Base-by-base conservation (phyloP, 2,329 filamentous ascomycete species). In the Paecilomyces formosus region DNA sequence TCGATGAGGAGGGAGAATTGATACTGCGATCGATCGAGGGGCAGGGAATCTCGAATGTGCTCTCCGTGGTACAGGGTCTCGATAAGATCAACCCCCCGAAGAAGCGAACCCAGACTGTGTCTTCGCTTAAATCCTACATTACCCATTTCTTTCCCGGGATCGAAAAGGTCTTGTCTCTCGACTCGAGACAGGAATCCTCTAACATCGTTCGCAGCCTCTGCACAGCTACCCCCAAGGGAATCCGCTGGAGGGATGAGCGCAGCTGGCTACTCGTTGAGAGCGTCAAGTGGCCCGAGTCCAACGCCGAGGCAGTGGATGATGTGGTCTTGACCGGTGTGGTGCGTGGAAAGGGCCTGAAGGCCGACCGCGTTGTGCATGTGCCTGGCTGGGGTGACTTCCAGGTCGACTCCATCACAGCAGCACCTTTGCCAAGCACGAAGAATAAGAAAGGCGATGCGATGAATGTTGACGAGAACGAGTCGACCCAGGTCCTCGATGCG, bases 331-430 rank as follows among this genome's bases (percentile, higher is more conserved):
- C 90, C 0, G 94, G 94, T 64, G 85, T 94, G 3, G 86, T 97
- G 28, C 84, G 94, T 68, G 94, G 94, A 33, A 90, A 86, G 69
- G 88, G 89, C 8, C 74, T 99, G 56, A 97, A 97, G 72, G 89
- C 91, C 3, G 92, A 99, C 72, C 85, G 94, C 59, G 79, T 99
- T 49, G 84, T 97, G 5, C 92, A 97, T 68, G 81, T 99, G 55
- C 92, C 92, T 49, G 92, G 96, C 62, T 97, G 91, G 89, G 94
- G 94, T 33, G 87, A 92, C 58, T 97, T 92, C 71, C 91, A 97
- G 75, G 87, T 99, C 56, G 89, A 92, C 56, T 93, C 90, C 70
- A 95, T 99, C 63, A 87, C 86, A 21, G 86, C 89, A 26, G 89
- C 91, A 11, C 88, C 90, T 1, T 72, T 91, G 12, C 74, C 83